phyloP scores from a whole-genome alignment of 331 rosid species.

The Pyrus hybrid region DNA sequence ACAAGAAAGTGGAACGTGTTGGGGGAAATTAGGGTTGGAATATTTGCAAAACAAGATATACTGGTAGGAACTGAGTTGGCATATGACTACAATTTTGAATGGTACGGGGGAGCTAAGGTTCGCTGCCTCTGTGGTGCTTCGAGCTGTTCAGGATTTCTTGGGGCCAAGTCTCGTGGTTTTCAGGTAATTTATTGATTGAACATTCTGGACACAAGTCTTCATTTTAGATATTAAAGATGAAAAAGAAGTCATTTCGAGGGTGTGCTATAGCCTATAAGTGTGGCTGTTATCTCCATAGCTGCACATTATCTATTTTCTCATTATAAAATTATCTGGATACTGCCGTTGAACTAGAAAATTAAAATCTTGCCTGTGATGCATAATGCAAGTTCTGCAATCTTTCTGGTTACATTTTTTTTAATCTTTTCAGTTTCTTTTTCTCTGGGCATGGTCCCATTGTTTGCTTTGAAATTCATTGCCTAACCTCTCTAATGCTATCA shows the following conservation, averaged over 20 bases:
- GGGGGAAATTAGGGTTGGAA: constrained; percentile 96
- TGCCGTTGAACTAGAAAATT: background rate
- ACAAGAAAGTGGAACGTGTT: constrained; percentile 93
- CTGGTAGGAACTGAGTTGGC: constrained; percentile 74
- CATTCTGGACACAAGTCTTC: background rate
- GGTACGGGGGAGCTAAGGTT: constrained; percentile 96
- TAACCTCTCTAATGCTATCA: background rate
- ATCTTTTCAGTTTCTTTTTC: background rate
- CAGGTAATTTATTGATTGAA: constrained; percentile 36
- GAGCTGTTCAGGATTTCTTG: constrained; percentile 90
- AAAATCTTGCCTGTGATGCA: background rate
- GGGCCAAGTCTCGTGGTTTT: constrained; percentile 97
- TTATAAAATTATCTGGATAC: background rate
- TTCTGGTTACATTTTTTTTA: background rate
- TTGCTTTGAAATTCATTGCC: background rate
- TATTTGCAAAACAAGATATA: constrained; percentile 87
- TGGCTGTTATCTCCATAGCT: background rate
- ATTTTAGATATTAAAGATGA: background rate
- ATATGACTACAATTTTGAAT: constrained; percentile 91
- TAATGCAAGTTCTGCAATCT: background rate
- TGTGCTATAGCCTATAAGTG: background rate
- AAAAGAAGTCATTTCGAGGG: background rate
- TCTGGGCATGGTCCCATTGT: background rate
- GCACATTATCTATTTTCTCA: background rate
- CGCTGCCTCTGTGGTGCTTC: constrained; percentile 95